Evolutionary conservation across 106 monocot genomes (phyloP).

Genomic region (Dendrobium catenatum): DNA sequence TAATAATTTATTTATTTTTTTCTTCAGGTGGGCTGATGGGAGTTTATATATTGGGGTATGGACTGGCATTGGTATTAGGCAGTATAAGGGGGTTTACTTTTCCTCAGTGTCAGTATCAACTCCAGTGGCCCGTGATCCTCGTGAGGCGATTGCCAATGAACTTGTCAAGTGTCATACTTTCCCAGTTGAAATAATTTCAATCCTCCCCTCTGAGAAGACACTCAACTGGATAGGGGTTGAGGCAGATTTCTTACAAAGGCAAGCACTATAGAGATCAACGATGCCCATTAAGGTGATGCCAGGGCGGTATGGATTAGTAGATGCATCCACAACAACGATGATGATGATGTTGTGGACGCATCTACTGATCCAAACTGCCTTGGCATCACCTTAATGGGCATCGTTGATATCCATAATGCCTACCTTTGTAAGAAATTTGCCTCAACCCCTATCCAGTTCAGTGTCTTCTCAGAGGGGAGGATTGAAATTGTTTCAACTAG

Average conservation of each 20-base stretch:
- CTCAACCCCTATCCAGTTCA: constrained; percentile 33
- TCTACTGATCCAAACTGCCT: constrained; percentile 9
- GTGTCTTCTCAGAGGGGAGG: constrained; percentile 63
- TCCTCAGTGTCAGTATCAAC: constrained; percentile 15
- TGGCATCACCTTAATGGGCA: background rate
- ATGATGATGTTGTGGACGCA: background rate
- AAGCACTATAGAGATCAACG: constrained; percentile 17
- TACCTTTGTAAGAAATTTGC: constrained; percentile 20
- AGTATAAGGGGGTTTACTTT: constrained; percentile 38
- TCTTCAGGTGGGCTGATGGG: constrained; percentile 47
- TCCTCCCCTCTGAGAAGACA: constrained; percentile 69
- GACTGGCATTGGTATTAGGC: constrained; percentile 10
- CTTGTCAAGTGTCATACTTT: constrained; percentile 34
- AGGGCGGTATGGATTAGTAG: constrained; percentile 11
- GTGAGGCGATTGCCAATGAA: constrained; percentile 25
- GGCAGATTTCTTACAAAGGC: constrained; percentile 18
- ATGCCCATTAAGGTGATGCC: constrained; percentile 4
- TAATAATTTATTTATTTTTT: no score
- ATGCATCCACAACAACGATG: background rate
- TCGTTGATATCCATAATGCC: constrained; percentile 18
- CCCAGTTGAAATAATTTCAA: constrained; percentile 36
- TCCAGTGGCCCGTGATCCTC: constrained; percentile 30
- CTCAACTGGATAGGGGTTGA: constrained; percentile 34
- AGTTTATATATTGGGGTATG: constrained; percentile 44
- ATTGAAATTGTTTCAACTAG: constrained; percentile 41